Conservation (phyloP, 2,329 filamentous ascomycete genomes). For the Fusarium annulatum region DNA sequence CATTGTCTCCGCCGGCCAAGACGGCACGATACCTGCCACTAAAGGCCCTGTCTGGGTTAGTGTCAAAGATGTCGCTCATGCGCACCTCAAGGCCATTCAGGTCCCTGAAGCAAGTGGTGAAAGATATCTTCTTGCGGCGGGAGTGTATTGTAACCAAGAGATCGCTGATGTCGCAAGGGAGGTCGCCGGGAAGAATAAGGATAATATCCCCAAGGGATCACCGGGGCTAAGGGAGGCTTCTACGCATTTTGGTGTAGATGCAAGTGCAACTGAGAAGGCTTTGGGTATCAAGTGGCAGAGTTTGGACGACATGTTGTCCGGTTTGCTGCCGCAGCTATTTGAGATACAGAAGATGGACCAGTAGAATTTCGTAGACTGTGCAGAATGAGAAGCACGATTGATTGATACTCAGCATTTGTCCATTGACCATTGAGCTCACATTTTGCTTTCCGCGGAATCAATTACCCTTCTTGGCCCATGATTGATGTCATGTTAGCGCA, state of each 20-base stretch:
- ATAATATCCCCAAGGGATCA: not conserved
- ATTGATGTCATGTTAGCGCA: not conserved
- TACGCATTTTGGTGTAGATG: slow-evolving; percentile 1
- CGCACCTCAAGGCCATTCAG: slow-evolving; percentile 2
- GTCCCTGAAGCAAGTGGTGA: slow-evolving; percentile 2
- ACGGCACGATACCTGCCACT: not conserved
- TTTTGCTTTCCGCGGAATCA: not conserved
- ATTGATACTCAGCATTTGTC: too few relatives aligned
- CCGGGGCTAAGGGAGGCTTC: not conserved
- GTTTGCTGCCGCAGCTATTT: not conserved
- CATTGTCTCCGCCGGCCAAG: not conserved
- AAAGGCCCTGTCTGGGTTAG: slow-evolving; percentile 10
- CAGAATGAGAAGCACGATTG: not conserved
- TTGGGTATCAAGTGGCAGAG: slow-evolving; percentile 3
- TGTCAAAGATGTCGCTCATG: slow-evolving; percentile 2
- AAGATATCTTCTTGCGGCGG: slow-evolving; percentile 6
- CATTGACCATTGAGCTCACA: not conserved
- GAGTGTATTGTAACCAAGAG: slow-evolving; percentile 9
- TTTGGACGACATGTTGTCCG: not conserved
- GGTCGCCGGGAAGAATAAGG: not conserved
- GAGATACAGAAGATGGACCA: not conserved
- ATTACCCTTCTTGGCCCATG: not conserved
- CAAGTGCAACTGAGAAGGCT: not conserved
- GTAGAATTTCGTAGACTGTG: not conserved
- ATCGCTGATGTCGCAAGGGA: not conserved